A percentile compares a stretch with the other conserved stretches of the same genome.
Evolutionary conservation across 1,284 basidiomycete species (phyloP).

Genomic region (Melanopsichium pennsylvanicum): DNA sequence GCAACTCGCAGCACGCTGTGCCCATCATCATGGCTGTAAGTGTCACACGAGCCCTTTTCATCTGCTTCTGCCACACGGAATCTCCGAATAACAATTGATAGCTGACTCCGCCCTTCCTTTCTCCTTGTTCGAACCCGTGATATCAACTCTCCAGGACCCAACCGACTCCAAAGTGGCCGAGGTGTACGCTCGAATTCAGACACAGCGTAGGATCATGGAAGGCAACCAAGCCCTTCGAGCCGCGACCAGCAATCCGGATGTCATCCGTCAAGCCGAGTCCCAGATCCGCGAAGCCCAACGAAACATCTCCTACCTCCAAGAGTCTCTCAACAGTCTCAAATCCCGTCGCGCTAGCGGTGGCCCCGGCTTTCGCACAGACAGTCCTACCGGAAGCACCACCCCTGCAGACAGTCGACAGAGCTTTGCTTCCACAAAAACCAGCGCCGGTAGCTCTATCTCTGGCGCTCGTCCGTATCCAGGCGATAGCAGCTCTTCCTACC

Average conservation of each 20-base stretch:
- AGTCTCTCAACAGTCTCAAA: constrained; percentile 82
- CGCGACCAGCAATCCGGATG: constrained; percentile 86
- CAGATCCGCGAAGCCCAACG: constrained; percentile 88
- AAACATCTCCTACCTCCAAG: constrained; percentile 85
- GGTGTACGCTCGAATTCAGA: constrained; percentile 86
- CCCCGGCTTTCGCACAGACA: constrained; percentile 37
- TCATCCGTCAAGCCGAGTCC: constrained; percentile 75
- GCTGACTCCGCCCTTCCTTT: too few species aligned
- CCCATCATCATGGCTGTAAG: constrained; percentile 39
- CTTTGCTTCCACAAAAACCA: constrained; percentile 34
- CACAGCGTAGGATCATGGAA: constrained; percentile 89
- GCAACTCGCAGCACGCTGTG: background rate
- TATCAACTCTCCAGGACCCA: constrained; percentile 46
- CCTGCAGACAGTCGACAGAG: constrained; percentile 36
- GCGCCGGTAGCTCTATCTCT: constrained; percentile 14
- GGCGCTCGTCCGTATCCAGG: constrained; percentile 35
- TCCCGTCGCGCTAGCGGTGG: constrained; percentile 70
- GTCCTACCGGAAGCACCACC: constrained; percentile 29
- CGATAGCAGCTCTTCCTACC: constrained; percentile 50
- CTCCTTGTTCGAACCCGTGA: too few species aligned
- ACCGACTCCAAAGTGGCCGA: constrained; percentile 87
- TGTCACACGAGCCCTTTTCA: too few species aligned
- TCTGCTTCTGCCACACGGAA: too few species aligned
- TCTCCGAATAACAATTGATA: too few species aligned
- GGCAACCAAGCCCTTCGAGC: constrained; percentile 80